Base-by-base conservation (phyloP, 2,329 filamentous ascomycete species). In the Clonostachys sp. region DNA sequence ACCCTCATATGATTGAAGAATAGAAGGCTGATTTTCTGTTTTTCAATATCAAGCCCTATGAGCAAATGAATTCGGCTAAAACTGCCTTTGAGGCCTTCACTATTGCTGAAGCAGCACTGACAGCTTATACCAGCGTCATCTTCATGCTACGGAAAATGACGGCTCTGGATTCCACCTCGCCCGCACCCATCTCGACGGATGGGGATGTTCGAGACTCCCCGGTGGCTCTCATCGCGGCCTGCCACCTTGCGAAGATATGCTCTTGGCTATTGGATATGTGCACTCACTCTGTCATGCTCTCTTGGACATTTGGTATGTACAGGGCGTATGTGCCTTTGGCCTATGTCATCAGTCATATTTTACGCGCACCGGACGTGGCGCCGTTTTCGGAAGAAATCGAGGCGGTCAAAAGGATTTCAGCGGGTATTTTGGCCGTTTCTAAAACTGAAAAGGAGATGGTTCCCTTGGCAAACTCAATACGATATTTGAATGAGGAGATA, bases 101-200 rank as follows among this genome's bases (percentile, higher is more conserved):
- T 5, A 51, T 62, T 2, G 52, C 50, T 12, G 62, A 65, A 20
- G 52, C 61, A n/a, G 50, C 59, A 6, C 46, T 65, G 6, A 60
- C 57, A 0, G 59, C 60, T 1, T 62, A 61, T 40, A 62, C 58
- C 5, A 59, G 55, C 45, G 56, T 64, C 43, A 57, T 65, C 30
- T 65, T 62, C 50, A 65, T 65, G 60, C 60, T 64, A 17, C 58
- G 62, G 42, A 65, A 63, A 43, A 57, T 51, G 9, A 52, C 52
- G 17, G 49, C 58, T 8, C 54, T 62, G 12, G 49, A 58, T 43
- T 55, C 56, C 2, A 57, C 47, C n/a, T 61, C 58, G 5, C 60
- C 59, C 2, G 49, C 48, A 3, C 58, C 57, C 5, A 53, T 59
- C 13, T 47, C 52, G 24, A 60, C 55, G 6, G 59, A 61, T 12